Percentiles rank a stretch among this genome's conserved stretches.
Conservation (phyloP, 140 eudicot genomes). For the Senecio squalidus region DNA sequence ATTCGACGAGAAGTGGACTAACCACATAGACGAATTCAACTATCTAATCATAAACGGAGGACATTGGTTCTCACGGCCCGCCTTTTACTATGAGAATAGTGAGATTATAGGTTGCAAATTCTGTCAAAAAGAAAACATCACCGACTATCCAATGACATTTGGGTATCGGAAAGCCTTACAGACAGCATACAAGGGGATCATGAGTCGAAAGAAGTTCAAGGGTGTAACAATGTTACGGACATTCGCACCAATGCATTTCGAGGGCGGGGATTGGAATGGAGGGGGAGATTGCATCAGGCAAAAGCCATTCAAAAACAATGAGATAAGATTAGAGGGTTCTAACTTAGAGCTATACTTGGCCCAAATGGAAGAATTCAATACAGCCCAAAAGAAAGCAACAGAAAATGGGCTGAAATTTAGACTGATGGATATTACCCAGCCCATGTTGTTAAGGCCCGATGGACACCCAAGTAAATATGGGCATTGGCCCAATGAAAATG, state of each 20-base stretch:
- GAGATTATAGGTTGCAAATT: slow-evolving; percentile 42
- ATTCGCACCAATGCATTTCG: slow-evolving; percentile 61
- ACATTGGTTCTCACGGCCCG: slow-evolving; percentile 63
- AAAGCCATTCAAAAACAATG: slow-evolving; percentile 47
- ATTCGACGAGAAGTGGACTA: slow-evolving; percentile 42
- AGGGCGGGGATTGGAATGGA: slow-evolving; percentile 63
- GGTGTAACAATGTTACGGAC: slow-evolving; percentile 47
- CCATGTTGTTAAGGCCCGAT: slow-evolving; percentile 61
- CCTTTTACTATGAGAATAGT: slow-evolving; percentile 36
- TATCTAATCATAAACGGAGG: slow-evolving; percentile 54
- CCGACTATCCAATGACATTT: slow-evolving; percentile 32
- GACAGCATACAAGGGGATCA: slow-evolving; percentile 45
- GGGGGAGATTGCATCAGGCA: slow-evolving; percentile 59
- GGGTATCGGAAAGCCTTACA: slow-evolving; percentile 44
- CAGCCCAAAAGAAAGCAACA: slow-evolving; percentile 33
- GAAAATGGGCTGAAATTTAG: slow-evolving; percentile 35
- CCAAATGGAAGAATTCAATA: slow-evolving; percentile 41
- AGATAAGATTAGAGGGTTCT: slow-evolving; percentile 34
- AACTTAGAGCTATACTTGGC: slow-evolving; percentile 47
- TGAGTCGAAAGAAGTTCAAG: slow-evolving; percentile 27
- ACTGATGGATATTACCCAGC: slow-evolving; percentile 50
- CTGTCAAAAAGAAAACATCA: slow-evolving; percentile 39
- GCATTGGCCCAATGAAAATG: slow-evolving; percentile 50
- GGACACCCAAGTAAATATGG: slow-evolving; percentile 77
- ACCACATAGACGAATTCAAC: slow-evolving; percentile 43